phyloP scores from a whole-genome alignment of 23 red algal species.

The Gracilaria vermiculophylla region DNA sequence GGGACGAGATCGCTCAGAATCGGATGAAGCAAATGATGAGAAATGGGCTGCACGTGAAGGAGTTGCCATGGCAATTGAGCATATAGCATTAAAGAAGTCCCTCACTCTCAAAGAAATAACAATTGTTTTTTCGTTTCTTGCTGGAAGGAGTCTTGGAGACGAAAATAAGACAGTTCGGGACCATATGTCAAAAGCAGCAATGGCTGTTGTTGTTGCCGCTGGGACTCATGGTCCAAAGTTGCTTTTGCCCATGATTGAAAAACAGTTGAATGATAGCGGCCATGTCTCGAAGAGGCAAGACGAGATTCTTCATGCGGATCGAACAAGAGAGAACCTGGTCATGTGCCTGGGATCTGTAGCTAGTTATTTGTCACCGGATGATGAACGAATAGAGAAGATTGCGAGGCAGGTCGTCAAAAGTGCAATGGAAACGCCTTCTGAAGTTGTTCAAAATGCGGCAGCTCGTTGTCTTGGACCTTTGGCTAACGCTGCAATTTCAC shows the following conservation, averaged over 20 bases:
- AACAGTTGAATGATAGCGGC: conserved; percentile 42
- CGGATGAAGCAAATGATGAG: conserved; percentile 41
- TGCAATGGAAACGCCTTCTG: conserved; percentile 80
- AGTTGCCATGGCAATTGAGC: conserved; percentile 59
- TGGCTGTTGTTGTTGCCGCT: conserved; percentile 61
- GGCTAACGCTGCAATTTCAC: conserved; percentile 29
- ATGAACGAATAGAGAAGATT: conserved; percentile 58
- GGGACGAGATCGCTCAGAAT: conserved; percentile 8
- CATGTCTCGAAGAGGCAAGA: conserved; percentile 6
- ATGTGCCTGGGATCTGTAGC: conserved; percentile 84
- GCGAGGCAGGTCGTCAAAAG: conserved; percentile 69
- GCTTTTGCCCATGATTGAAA: conserved; percentile 85
- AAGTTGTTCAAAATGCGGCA: conserved; percentile 81
- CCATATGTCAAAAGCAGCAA: conserved; percentile 60
- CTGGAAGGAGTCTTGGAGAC: conserved; percentile 75
- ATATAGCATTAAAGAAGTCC: conserved; percentile 41
- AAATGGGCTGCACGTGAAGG: conserved; percentile 74
- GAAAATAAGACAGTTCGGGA: conserved; percentile 71
- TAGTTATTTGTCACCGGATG: conserved; percentile 47
- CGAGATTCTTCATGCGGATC: conserved; percentile 67
- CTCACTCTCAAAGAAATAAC: conserved; percentile 62
- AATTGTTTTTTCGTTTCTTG: conserved; percentile 77
- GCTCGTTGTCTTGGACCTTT: conserved; percentile 72
- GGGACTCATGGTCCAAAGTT: conserved; percentile 35
- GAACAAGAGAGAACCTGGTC: conserved; percentile 76